Evolutionary conservation across 345 rosid genomes (phyloP).

Genomic region (Raphanus raphanistrum): DNA sequence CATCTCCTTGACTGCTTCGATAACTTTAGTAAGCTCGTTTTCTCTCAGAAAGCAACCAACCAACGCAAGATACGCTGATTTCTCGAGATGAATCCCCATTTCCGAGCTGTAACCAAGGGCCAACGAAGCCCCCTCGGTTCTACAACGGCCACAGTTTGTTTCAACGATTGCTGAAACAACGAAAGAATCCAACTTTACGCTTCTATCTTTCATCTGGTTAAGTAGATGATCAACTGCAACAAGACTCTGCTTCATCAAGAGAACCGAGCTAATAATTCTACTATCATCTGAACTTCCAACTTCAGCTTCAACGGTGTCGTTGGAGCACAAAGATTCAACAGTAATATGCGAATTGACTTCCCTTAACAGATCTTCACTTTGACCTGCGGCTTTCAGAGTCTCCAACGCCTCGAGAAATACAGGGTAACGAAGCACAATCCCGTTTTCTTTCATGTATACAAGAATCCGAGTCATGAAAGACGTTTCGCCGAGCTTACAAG

Average conservation of each 20-base stretch:
- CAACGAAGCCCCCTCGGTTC: constrained; percentile 58
- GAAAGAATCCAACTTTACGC: constrained; percentile 44
- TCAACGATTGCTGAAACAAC: constrained; percentile 54
- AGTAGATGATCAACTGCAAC: constrained; percentile 58
- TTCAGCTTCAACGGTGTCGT: constrained; percentile 32
- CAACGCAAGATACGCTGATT: constrained; percentile 57
- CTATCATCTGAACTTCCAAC: constrained; percentile 39
- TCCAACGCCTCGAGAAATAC: constrained; percentile 57
- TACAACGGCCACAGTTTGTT: constrained; percentile 43
- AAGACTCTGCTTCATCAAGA: constrained; percentile 69
- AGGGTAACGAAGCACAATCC: constrained; percentile 64
- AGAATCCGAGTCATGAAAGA: constrained; percentile 52
- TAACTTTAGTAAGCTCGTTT: constrained; percentile 44
- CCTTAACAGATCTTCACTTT: constrained; percentile 57
- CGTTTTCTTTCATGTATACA: constrained; percentile 58
- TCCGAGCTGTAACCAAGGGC: constrained; percentile 61
- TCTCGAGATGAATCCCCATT: constrained; percentile 52
- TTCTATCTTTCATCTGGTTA: constrained; percentile 43
- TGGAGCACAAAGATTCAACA: constrained; percentile 30
- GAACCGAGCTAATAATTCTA: constrained; percentile 45
- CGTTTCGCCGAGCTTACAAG: constrained; percentile 59
- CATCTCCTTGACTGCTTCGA: constrained; percentile 56
- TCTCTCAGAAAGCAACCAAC: constrained; percentile 57
- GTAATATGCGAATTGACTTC: constrained; percentile 71
- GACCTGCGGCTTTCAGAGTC: constrained; percentile 50